A percentile compares a stretch with the other conserved stretches of the same genome.
Evolutionary conservation across 2,329 filamentous ascomycete species (phyloP).

Genomic region (Trematosphaeria pertusa): DNA sequence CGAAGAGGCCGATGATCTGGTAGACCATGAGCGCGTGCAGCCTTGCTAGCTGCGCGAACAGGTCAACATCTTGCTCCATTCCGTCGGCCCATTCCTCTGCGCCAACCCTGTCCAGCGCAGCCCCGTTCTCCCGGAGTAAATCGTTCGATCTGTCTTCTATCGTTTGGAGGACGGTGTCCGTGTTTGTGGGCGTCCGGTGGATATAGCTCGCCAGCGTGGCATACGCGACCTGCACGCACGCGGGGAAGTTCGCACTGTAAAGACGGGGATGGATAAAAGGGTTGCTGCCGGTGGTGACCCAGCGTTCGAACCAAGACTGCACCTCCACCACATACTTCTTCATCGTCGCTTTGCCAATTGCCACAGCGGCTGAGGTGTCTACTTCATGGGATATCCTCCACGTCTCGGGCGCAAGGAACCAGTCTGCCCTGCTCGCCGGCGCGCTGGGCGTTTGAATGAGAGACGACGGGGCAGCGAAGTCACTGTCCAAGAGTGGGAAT

Average conservation of each 20-base stretch:
- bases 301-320: conserved; percentile 31
- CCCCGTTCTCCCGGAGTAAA: neutral
- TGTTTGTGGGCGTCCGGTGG: neutral
- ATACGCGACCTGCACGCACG: conserved; percentile 4
- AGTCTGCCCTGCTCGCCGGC: conserved; percentile 11
- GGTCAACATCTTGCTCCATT: too few species aligned
- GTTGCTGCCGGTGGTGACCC: conserved; percentile 35
- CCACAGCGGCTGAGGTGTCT: conserved; percentile 8
- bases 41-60: conserved; percentile 1
- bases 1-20: conserved; percentile 5
- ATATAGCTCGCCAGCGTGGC: conserved; percentile 2
- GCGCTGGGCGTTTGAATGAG: conserved; percentile 11
- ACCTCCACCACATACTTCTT: conserved; percentile 6
- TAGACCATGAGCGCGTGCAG: conserved; percentile 6
- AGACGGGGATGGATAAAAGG: conserved; percentile 42
- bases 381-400: conserved; percentile 13
- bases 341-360: conserved; percentile 11
- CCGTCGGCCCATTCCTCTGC: too few species aligned
- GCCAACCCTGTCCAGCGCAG: neutral
- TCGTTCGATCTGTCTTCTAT: neutral
- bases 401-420: conserved; percentile 20
- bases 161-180: conserved; percentile 1
- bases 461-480: conserved; percentile 12
- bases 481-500: conserved; percentile 16
- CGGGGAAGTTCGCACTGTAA: conserved; percentile 31